Base-by-base conservation (phyloP, 805 yeast species). In the Lipomyces sp. region DNA sequence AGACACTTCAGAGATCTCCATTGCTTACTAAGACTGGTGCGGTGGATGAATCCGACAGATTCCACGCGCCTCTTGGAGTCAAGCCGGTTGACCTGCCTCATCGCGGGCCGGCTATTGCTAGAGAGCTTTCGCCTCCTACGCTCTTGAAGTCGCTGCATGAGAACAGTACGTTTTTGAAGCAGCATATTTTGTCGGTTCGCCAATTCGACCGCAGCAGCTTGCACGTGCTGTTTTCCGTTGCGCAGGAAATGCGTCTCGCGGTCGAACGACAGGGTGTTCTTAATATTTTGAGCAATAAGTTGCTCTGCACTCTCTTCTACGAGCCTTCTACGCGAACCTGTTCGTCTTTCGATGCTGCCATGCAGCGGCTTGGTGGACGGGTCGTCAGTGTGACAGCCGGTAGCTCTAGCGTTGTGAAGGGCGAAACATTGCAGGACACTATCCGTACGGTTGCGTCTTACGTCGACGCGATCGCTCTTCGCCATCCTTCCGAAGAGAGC, bases 341-440 rank as follows among this genome's bases (percentile, higher is more conserved):
- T 18, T 82, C 97, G 21, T 93, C 98, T 1, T 95, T 95, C 68
- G 96, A 93, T 69, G 96, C 96, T 63, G 99, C 99, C 54, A 93
- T 93, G 98, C 98, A 93, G 77, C 86, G 99, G 74, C 78, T 93
- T 63, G 99, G 99, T 70, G 99, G 99, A 67, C 82, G 96, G 71
- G 95, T 89, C 61, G 86, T 95, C 61, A 79, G 95, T 48, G 85
- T 93, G 59, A 78, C 86, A 57, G 85, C 93, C 54, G 81, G 79
- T 59, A 78, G 89, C 31, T 90, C 98, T n/a, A 87, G 96, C 22
- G 96, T 90, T 43, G 86, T 88, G 75, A 93, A 93, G 78, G 99
- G 99, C 61, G 99, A 93, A 77, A 86, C 97, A 39, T 77, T 93
- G 66, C 97, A 91, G 73, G 99, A 93, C 68, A 93, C 98, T 35